These are phyloP conservation scores for Phlyctochytrium planicorne DNA, from an alignment of 192 early-diverging fungal genomes.

Conservation along the genomic window DNA sequence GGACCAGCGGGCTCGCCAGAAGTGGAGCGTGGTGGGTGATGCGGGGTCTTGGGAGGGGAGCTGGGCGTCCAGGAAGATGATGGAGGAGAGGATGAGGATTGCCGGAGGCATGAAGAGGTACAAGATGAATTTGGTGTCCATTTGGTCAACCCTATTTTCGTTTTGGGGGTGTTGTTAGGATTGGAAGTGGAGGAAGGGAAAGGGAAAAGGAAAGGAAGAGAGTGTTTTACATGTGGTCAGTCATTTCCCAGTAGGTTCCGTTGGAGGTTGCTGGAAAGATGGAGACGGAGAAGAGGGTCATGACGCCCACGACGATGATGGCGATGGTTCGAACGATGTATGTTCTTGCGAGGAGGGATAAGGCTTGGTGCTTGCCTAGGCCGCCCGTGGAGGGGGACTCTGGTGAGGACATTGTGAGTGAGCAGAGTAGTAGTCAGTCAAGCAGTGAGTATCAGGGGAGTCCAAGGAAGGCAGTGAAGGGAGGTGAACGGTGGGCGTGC, in stretches of 20 bases:
- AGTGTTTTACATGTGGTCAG: slow-evolving; percentile 2
- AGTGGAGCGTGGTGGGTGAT: background rate
- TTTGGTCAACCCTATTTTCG: background rate
- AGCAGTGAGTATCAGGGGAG: no score
- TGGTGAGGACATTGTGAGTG: no score
- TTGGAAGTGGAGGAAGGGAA: background rate
- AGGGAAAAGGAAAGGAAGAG: no score
- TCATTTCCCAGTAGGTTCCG: slow-evolving; percentile 1
- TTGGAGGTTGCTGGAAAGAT: background rate
- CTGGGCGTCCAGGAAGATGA: background rate
- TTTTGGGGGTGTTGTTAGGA: background rate
- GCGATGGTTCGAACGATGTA: no score
- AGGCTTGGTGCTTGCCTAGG: no score
- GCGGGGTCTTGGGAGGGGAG: background rate
- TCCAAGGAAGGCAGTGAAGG: no score
- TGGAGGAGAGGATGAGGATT: background rate
- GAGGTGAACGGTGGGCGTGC: no score
- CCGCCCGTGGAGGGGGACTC: no score
- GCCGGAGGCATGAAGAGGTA: background rate
- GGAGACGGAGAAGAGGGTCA: background rate
- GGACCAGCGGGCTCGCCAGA: background rate
- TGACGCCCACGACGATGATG: background rate
- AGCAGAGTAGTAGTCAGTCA: no score
- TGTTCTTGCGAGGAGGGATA: no score
- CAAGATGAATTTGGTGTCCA: background rate